Evolutionary conservation across 73 alveolate genomes (phyloP), one percentile per base, ranked within the genome.

Genomic region (Urostyla sp.): DNA sequence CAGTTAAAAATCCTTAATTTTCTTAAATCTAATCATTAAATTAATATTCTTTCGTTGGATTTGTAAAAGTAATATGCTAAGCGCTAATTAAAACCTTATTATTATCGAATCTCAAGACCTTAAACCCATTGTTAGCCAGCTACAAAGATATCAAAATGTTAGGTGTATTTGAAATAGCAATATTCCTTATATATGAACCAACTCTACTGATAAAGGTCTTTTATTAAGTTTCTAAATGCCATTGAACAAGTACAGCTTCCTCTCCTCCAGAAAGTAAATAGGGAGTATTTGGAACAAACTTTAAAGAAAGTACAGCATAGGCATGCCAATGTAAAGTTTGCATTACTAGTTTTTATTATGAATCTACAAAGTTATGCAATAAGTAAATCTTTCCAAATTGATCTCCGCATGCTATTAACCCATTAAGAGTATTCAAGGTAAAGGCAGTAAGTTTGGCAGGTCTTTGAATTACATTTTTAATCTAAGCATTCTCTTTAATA

Each of bases 261-360:
- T 51, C 21, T 5, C 91, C 91, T 36, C 56, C 91, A 21, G 86
- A 52, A 1, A 81, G 32, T 18, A 81, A 40, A 49, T 28, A 69
- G 7, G 91, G 80, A 38, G 69, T 40, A 16, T 48, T 40, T 18
- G 79, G 58, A 0, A 75, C 11, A 24, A 81, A 81, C 20, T 32
- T 50, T 7, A 81, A 54, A 21, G 56, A 59, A 28, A 51, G 48
- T 49, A 81, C 85, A 26, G n/a, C 10, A 23, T 81, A 34, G 10
- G 91, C 37, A 54, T 81, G 91, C 91, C 91, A 81, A 30, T 81
- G 91, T 15, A 60, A 55, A 0, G 85, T 48, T n/a, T 75, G 44
- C 26, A 69, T 43, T 5, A 75, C 23, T 6, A 72, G 37, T 40
- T 55, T 18, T 55, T 5, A 20, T 24, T 55, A 38, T n/a, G 16